Evolutionary conservation across 768 basidiomycete genomes (phyloP), one percentile per base, ranked within the genome.

Genomic region (Boletus tylopilopsis): DNA sequence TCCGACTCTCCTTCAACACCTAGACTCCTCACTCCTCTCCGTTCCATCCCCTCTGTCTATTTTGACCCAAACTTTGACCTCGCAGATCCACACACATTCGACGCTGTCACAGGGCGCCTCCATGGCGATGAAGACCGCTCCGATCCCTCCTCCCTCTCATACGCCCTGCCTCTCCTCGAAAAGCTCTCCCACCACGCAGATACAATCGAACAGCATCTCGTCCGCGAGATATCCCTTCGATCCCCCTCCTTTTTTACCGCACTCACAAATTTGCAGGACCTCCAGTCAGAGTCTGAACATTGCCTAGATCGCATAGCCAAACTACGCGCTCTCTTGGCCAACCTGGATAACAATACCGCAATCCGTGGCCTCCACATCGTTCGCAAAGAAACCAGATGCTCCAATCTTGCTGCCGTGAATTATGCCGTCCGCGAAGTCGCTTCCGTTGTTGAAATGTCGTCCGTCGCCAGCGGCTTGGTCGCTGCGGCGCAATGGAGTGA

Each of bases 211-310:
- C 84, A 92, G 51, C 95, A 99, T 68, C 87, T 99, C 48, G 81
- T 94, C 5, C 84, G 84, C 52, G 96, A 98, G 68, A 94, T 99
- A 38, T 87, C 88, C 9, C 73, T 87, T 10, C 87, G 95, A 13
- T 91, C 94, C 0, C 80, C 90, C 1, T 92, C 93, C 1, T 99
- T 99, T 78, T 99, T 98, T 61, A 87, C 94, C 5, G 96, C 96
- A 7, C 80, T 99, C 32, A 81, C 92, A 7, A 99, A 99, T 67
- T 76, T 99, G 8, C 90, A 96, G 61, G 87, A 92, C 54, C 79
- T 99, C 11, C 92, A 94, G 62, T 80, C 87, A 6, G 92, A 96
- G 64, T 94, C 93, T 0, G 80, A 86, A 41, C 78, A 83, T 41
- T 94, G 94, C 61, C 75, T 98, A 6, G 70, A 75, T 37, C 82